phyloP scores from a whole-genome alignment of 768 basidiomycete species.

The Pisolithus orientalis region DNA sequence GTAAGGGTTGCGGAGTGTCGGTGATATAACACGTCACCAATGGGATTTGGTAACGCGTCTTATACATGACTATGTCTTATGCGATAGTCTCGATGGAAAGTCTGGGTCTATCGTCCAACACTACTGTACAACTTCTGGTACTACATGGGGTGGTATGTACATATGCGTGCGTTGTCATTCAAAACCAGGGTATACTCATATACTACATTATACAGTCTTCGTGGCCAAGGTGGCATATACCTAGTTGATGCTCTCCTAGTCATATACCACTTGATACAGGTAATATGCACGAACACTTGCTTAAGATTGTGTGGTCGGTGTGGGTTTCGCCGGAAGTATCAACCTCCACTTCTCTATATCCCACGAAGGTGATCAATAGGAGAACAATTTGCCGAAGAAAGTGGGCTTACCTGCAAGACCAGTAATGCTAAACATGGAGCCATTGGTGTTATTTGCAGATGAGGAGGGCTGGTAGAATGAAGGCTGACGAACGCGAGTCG shows the following conservation, averaged over 20 bases:
- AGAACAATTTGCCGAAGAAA: background rate
- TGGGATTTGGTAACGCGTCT: too few relatives aligned
- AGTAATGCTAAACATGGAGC: conserved; percentile 11
- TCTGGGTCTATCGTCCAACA: background rate
- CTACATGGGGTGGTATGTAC: background rate
- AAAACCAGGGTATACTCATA: background rate
- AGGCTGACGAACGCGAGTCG: conserved; percentile 21
- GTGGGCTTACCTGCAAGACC: conserved; percentile 15
- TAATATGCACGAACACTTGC: background rate
- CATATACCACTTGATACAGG: too few relatives aligned
- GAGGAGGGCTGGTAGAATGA: conserved; percentile 25
- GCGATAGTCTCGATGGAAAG: background rate
- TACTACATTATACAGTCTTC: background rate
- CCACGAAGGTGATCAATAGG: background rate
- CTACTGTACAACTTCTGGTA: too few relatives aligned
- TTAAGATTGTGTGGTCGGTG: conserved; percentile 9
- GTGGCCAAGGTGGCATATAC: background rate
- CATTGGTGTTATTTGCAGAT: conserved; percentile 2
- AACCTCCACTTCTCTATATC: conserved; percentile 21
- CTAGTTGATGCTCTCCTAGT: too few relatives aligned
- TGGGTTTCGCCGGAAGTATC: conserved; percentile 11
- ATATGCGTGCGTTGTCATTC: background rate
- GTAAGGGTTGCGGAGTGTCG: conserved; percentile 1
- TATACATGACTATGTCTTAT: too few relatives aligned
- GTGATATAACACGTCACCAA: background rate